Conservation (phyloP, 1,139 yeast species). For the Lizanozyma gosingica region DNA sequence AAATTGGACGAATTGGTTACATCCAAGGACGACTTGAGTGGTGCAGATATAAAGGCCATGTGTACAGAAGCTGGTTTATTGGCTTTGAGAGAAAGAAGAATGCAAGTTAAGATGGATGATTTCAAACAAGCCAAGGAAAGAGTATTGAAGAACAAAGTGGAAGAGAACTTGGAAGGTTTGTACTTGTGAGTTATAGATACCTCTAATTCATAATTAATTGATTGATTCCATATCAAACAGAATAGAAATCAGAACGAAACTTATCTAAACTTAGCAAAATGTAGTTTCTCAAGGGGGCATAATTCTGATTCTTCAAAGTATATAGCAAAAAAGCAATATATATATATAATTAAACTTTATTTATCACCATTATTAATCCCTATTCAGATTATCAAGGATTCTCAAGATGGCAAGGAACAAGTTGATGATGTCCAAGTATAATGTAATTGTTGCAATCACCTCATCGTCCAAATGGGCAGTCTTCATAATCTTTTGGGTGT, state of each 20-base stretch:
- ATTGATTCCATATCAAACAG: too few relatives aligned
- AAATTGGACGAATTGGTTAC: slow-evolving; percentile 85
- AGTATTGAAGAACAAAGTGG: slow-evolving; percentile 94
- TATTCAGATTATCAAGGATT: slow-evolving; percentile 45
- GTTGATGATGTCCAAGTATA: slow-evolving; percentile 76
- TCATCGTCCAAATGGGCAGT: slow-evolving; percentile 82
- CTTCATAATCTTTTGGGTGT: slow-evolving; percentile 75
- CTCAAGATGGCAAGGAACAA: slow-evolving; percentile 71
- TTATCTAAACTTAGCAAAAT: too few relatives aligned
- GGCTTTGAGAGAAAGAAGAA: slow-evolving; percentile 94
- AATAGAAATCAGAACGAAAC: too few relatives aligned
- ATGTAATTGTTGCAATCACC: slow-evolving; percentile 64
- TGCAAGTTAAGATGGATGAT: slow-evolving; percentile 95
- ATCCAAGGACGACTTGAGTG: slow-evolving; percentile 90
- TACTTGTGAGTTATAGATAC: too few relatives aligned
- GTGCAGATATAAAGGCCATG: slow-evolving; percentile 97
- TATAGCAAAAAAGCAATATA: too few relatives aligned
- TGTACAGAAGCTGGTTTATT: slow-evolving; percentile 96
- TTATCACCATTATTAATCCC: slow-evolving; percentile 15
- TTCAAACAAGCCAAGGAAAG: slow-evolving; percentile 94
- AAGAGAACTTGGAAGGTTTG: slow-evolving; percentile 92
- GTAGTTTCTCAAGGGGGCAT: too few relatives aligned
- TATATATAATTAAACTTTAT: too few relatives aligned
- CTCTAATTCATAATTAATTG: too few relatives aligned
- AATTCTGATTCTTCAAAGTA: too few relatives aligned